Conservation (phyloP, 2,329 filamentous ascomycete genomes). For the Fonsecaea pedrosoi region DNA sequence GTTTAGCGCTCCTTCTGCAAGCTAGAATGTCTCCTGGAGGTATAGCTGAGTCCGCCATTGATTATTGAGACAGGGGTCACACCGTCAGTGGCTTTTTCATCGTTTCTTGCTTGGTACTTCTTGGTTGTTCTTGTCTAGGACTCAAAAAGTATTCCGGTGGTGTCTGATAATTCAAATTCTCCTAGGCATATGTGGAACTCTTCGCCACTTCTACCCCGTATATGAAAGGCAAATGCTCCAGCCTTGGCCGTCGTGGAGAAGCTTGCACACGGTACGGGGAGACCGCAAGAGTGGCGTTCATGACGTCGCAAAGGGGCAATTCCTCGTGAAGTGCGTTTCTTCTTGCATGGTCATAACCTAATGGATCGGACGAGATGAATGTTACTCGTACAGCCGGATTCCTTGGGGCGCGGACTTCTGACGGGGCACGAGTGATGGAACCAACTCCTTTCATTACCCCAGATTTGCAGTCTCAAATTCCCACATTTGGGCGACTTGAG, state of each 20-base stretch:
- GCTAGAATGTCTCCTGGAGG: not conserved
- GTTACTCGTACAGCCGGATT: not conserved
- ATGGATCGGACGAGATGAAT: conserved; percentile 5
- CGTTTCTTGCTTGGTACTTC: not conserved
- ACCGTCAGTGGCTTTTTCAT: not conserved
- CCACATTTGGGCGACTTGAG: conserved; percentile 1
- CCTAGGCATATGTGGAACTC: not conserved
- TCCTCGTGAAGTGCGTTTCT: not conserved
- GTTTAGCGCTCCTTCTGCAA: conserved; percentile 9
- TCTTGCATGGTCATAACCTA: conserved; percentile 6
- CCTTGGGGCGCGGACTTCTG: not conserved
- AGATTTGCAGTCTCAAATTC: conserved; percentile 5
- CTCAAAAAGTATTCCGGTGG: not conserved
- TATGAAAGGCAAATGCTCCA: not conserved
- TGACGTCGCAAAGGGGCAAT: not conserved
- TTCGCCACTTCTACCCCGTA: not conserved
- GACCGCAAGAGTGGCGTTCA: not conserved
- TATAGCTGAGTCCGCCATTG: conserved; percentile 13
- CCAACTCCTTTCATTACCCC: conserved; percentile 11
- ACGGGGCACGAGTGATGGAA: not conserved
- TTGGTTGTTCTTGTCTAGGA: not conserved
- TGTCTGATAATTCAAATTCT: conserved; percentile 10
- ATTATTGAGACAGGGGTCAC: not conserved
- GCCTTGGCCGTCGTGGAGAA: not conserved
- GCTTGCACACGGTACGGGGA: not conserved